phyloP scores from a whole-genome alignment of 2,329 filamentous ascomycete species.

The Colletotrichum gloeosporioides region DNA sequence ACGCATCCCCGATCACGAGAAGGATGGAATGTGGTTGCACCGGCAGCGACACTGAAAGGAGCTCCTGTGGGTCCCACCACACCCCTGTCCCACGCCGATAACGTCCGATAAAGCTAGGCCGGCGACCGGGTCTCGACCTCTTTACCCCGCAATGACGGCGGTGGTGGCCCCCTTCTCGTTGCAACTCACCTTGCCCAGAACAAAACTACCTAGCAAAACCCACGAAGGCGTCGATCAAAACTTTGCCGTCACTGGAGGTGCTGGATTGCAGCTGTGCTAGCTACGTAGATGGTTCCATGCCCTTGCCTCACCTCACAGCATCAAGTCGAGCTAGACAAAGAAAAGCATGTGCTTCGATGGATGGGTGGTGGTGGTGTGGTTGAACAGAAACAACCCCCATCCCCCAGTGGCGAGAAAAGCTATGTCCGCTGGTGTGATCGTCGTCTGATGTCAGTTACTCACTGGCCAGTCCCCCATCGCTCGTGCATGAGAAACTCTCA shows the following conservation, averaged over 20 bases:
- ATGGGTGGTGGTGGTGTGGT: not conserved
- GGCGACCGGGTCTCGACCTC: not conserved
- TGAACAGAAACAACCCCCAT: not conserved
- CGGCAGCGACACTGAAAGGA: not conserved
- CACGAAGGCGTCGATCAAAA: not conserved
- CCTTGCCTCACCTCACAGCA: not conserved
- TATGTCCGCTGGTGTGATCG: constrained; percentile 1
- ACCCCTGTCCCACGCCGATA: not conserved
- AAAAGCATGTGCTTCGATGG: not conserved
- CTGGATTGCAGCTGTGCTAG: not conserved
- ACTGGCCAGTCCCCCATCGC: not conserved
- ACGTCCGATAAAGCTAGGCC: constrained; percentile 5
- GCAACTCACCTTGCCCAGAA: not conserved
- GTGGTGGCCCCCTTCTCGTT: not conserved
- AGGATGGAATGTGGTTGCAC: not conserved
- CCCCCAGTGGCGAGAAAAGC: not conserved
- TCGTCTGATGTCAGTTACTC: not conserved
- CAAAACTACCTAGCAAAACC: not conserved
- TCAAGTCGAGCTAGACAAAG: not conserved
- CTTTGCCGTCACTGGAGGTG: no score
- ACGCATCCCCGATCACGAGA: not conserved
- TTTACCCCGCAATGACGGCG: constrained; percentile 20
- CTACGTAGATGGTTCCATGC: not conserved
- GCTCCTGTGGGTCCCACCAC: constrained; percentile 2
- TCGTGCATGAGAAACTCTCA: not conserved